Percentiles rank a stretch among this genome's conserved stretches.
Evolutionary conservation across 139 green algal species (phyloP).

Genomic region (Pleodorina starrii): DNA sequence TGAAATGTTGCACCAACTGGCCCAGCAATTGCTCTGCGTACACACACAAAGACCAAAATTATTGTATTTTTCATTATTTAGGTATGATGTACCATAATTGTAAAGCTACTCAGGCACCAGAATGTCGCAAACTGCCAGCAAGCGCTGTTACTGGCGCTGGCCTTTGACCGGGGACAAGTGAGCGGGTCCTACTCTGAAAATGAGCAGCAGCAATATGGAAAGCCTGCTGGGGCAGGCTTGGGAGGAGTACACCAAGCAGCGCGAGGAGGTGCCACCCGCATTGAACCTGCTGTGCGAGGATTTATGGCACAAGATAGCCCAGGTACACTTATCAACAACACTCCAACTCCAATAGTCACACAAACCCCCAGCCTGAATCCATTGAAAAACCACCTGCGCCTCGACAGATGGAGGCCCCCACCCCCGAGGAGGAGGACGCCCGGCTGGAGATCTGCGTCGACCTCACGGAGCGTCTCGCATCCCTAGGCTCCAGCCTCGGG

Average conservation of each 20-base stretch:
- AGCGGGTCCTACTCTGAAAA: neutral
- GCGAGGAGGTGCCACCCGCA: neutral
- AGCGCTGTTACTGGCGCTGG: too few species aligned
- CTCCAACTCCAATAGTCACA: neutral
- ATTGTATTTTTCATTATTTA: neutral
- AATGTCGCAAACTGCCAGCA: too few species aligned
- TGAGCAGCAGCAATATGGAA: conserved; percentile 15
- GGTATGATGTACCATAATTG: neutral
- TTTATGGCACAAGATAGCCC: conserved; percentile 30
- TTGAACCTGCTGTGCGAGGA: conserved; percentile 2
- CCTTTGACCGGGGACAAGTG: neutral
- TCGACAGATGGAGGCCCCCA: conserved; percentile 33
- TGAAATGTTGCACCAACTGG: too few species aligned
- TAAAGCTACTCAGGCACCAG: too few species aligned
- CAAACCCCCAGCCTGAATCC: neutral
- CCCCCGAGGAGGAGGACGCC: conserved; percentile 21
- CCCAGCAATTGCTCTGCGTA: too few species aligned
- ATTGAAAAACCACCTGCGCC: neutral
- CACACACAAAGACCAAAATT: neutral
- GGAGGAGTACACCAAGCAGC: neutral
- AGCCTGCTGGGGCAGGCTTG: neutral
- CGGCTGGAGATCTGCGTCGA: conserved; percentile 11
- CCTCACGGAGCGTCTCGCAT: neutral
- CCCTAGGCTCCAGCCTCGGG: neutral
- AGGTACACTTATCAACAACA: neutral